Evolutionary conservation across 805 yeast genomes (phyloP).

Genomic region (Yamadazyma sp.): DNA sequence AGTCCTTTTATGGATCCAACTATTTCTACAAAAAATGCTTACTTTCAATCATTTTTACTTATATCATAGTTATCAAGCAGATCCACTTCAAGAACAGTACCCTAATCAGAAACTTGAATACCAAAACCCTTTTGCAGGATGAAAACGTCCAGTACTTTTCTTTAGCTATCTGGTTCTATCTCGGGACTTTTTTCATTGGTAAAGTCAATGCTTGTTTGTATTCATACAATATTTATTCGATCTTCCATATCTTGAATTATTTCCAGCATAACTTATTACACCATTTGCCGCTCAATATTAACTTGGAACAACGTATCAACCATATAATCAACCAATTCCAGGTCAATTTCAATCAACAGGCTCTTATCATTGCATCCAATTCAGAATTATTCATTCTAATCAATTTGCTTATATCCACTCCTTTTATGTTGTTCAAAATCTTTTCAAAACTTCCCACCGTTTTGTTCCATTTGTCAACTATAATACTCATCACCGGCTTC

Average conservation of each 20-base stretch:
- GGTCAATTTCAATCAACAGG: conserved; percentile 31
- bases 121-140: conserved; percentile 24
- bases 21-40: conserved; percentile 35
- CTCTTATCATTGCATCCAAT: conserved; percentile 36
- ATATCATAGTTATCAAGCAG: conserved; percentile 60
- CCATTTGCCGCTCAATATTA: conserved; percentile 27
- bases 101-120: conserved; percentile 6
- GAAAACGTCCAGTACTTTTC: conserved; percentile 39
- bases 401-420: conserved; percentile 23
- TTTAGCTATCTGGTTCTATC: conserved; percentile 29
- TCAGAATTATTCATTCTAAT: conserved; percentile 29
- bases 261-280: conserved; percentile 35
- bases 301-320: conserved; percentile 28
- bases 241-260: conserved; percentile 37
- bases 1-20: conserved; percentile 33
- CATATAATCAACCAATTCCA: conserved; percentile 28
- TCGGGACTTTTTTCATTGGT: conserved; percentile 28
- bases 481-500: conserved; percentile 26
- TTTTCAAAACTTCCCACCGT: conserved; percentile 22
- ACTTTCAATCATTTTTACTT: conserved; percentile 54
- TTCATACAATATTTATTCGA: conserved; percentile 33
- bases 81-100: conserved; percentile 36
- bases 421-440: conserved; percentile 22
- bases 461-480: conserved; percentile 34
- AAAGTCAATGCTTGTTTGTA: conserved; percentile 37